phyloP scores from a whole-genome alignment of 2,329 filamentous ascomycete species.

The Fusarium equiseti region DNA sequence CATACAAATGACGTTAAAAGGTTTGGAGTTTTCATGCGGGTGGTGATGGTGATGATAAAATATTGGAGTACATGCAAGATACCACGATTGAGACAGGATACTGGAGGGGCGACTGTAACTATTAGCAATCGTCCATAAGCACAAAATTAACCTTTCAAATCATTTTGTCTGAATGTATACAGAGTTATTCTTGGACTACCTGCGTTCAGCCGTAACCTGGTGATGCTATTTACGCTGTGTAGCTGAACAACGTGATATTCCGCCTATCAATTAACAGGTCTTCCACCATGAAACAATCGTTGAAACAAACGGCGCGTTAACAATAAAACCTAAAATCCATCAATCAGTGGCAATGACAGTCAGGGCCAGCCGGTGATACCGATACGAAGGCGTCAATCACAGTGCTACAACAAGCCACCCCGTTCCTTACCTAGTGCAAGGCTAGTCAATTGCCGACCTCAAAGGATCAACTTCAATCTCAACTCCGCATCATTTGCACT shows the following conservation, averaged over 20 bases:
- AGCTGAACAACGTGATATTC: background rate
- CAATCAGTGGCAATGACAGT: background rate
- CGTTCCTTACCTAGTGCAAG: constrained; percentile 6
- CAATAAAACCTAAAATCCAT: background rate
- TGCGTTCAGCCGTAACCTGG: background rate
- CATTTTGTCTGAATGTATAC: too few relatives aligned
- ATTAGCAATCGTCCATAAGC: too few relatives aligned
- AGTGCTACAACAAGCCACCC: background rate
- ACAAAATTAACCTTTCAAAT: background rate
- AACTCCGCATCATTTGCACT: background rate
- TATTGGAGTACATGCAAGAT: constrained; percentile 26
- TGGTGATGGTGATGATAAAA: constrained; percentile 2
- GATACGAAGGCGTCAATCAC: constrained; percentile 1
- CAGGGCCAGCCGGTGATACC: constrained; percentile 1
- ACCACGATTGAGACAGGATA: constrained; percentile 18
- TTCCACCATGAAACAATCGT: background rate
- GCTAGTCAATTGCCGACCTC: constrained; percentile 6
- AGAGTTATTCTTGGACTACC: background rate
- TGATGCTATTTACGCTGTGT: background rate
- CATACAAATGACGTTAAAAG: background rate
- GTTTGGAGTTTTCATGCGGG: background rate
- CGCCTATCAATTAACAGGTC: background rate
- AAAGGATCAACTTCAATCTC: background rate
- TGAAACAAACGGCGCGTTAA: background rate
- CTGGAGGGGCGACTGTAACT: background rate